phyloP scores from a whole-genome alignment of 2,329 filamentous ascomycete species.

The Ascochyta rabiei region DNA sequence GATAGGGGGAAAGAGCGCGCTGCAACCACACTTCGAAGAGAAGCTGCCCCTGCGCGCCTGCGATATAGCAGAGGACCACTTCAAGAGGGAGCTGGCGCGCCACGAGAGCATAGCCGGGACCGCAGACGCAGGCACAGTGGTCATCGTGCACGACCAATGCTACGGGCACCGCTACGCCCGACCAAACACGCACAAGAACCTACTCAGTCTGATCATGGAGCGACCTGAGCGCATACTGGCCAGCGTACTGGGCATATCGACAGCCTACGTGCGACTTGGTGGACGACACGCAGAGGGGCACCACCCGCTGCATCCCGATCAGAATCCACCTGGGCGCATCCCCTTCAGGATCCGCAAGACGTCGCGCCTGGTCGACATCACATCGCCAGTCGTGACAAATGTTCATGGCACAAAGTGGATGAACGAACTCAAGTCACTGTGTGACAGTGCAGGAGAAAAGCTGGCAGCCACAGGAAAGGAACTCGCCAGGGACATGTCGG shows the following conservation, averaged over 20 bases:
- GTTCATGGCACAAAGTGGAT: slow-evolving; percentile 94
- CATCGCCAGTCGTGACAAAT: slow-evolving; percentile 79
- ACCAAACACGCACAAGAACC: slow-evolving; percentile 74
- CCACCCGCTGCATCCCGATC: slow-evolving; percentile 69
- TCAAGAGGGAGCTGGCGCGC: slow-evolving; percentile 69
- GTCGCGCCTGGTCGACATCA: slow-evolving; percentile 70
- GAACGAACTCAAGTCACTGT: slow-evolving; percentile 87
- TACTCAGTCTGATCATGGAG: slow-evolving; percentile 84
- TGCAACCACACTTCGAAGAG: slow-evolving; percentile 46
- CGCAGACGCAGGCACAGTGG: slow-evolving; percentile 67
- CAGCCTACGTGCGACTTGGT: slow-evolving; percentile 90
- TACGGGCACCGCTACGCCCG: slow-evolving; percentile 93
- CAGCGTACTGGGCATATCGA: slow-evolving; percentile 77
- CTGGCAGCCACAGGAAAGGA: slow-evolving; percentile 80
- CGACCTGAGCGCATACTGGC: slow-evolving; percentile 90
- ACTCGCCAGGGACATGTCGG: slow-evolving; percentile 61
- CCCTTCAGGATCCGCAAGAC: slow-evolving; percentile 90
- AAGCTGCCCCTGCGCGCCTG: slow-evolving; percentile 57
- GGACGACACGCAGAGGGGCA: slow-evolving; percentile 75
- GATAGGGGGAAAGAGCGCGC: slow-evolving; percentile 49
- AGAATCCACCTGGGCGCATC: slow-evolving; percentile 64
- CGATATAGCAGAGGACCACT: slow-evolving; percentile 70
- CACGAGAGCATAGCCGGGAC: slow-evolving; percentile 58
- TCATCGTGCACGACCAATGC: slow-evolving; percentile 90
- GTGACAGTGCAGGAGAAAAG: slow-evolving; percentile 77